Evolutionary conservation across 1,139 yeast species (phyloP), one percentile per base, ranked within the genome.

Genomic region (Zygosaccharomyces sapae): DNA sequence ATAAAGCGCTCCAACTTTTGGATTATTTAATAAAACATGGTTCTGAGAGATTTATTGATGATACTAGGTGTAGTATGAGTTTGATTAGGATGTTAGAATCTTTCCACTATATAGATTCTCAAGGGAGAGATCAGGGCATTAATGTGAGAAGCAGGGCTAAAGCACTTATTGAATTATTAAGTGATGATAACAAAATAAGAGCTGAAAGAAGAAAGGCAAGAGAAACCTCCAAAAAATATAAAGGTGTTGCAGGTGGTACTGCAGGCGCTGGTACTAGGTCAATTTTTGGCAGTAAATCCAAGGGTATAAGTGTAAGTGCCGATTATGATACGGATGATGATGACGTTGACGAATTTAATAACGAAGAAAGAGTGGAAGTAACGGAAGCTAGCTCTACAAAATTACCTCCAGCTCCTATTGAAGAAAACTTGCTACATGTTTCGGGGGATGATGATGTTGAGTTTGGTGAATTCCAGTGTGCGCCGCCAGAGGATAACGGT

Each of bases 121-220:
- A 88, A 65, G 97, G 97, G 35, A 81, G 92, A 59, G 99, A 92
- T 67, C 97, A 90, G 70, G 99, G 99, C 45, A 81, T 89, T 56
- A 90, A 92, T 65, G 96, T 92, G 48, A 80, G 97, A 65, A 90
- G 88, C 70, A 80, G 96, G 58, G 85, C 97, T 22, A 86, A 88
- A 67, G 84, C 81, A 56, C 74, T 92, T 55, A 71, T 82, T 35
- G 74, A 74, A 9, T 74, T 94, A 58, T 73, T 94, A 56, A 80
- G 81, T 58, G 96, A 89, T 66, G 96, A 89, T 58, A 74, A 74
- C 13, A 72, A 73, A 65, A 83, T 92, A 48, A 79, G 98, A 55
- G 70, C 80, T 35, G 98, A 90, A 68, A 79, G 98, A 53, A 88
- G 87, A 66, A 86, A 85, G 73, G 89, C 96, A 10, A 80, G 94